A percentile compares a stretch with the other conserved stretches of the same genome.
Evolutionary conservation across 495 filamentous ascomycete genomes (phyloP).

Genomic region (Podospora conica): DNA sequence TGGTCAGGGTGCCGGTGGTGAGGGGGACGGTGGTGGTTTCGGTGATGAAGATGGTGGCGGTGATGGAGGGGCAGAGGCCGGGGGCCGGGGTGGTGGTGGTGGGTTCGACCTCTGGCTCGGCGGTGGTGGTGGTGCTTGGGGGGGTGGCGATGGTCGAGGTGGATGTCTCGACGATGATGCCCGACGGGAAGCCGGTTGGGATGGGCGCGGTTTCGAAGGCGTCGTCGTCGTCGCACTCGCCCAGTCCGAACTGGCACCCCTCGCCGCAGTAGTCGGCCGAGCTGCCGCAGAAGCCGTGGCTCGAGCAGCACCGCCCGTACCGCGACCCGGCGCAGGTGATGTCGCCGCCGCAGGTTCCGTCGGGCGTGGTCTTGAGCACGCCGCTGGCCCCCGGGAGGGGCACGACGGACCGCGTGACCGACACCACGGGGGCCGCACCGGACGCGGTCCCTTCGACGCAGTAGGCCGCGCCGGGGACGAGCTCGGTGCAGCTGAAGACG

Average conservation of each 20-base stretch:
- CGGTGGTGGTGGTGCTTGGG: background rate
- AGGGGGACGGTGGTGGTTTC: constrained; percentile 1
- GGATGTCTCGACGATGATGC: background rate
- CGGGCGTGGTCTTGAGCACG: constrained; percentile 18
- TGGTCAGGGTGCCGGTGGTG: constrained; percentile 9
- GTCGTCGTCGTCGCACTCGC: constrained; percentile 22
- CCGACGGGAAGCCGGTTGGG: background rate
- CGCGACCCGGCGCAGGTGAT: constrained; percentile 36
- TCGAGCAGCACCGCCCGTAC: constrained; percentile 40
- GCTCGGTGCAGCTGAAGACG: constrained; percentile 22
- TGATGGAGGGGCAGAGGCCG: background rate
- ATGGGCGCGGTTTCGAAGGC: background rate
- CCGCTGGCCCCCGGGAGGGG: background rate
- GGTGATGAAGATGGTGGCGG: constrained; percentile 18
- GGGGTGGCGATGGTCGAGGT: background rate
- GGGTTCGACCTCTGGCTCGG: background rate
- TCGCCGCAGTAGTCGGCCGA: constrained; percentile 33
- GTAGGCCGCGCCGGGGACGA: constrained; percentile 17
- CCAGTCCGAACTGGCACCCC: constrained; percentile 35
- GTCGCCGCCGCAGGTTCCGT: constrained; percentile 36
- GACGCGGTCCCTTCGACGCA: constrained; percentile 20
- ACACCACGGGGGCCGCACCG: background rate
- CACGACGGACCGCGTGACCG: background rate
- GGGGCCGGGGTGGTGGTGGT: background rate
- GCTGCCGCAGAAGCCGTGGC: constrained; percentile 35